Evolutionary conservation across 331 rosid genomes (phyloP), one percentile per base, ranked within the genome.

Genomic region (Phaseolus coccineus): DNA sequence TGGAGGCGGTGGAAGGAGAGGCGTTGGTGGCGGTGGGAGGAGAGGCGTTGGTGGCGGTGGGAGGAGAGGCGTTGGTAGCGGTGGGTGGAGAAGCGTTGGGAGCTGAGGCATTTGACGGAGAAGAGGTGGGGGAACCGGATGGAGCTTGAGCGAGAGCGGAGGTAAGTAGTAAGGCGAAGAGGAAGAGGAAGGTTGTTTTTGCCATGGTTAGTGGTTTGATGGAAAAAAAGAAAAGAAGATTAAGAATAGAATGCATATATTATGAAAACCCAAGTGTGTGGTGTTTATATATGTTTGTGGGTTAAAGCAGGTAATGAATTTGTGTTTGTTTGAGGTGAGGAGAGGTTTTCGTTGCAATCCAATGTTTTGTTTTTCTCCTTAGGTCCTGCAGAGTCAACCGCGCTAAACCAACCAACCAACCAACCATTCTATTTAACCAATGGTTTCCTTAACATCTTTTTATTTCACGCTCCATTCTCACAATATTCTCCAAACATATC

Each of bases 141-240:
- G 86, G 83, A 14, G 86, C 8, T 15, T 85, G 85, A 15, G 78
- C 90, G 5, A 82, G 40, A 44, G 87, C 75, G 9, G 81, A 63
- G 68, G 80, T 71, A n/a, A 87, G 85, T 6, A 88, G 47, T 15
- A 90, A 39, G 4, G 84, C 27, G 53, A 83, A 0, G 10, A 81
- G 3, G 6, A 83, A 8, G 67, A 84, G 0, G 46, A 89, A 47
- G 0, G 89, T 31, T 28, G 82, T 74, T 72, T 42, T 27, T 31
- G 97, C 92, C 98, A 91, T 93, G 6, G 64, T 11, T 1, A 13
- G 48, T 24, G 44, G 16, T 14, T 19, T 15, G 58, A 12, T 44
- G 16, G 51, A 12, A 11, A 3, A 37, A 0, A 6, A 3, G 2
- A 3, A 24, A 28, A 56, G 31, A 56, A 22, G n/a, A 61, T 8